Conservation (phyloP, 225 moss, liverwort and hornwort species). For the Takakia lepidozioides region DNA sequence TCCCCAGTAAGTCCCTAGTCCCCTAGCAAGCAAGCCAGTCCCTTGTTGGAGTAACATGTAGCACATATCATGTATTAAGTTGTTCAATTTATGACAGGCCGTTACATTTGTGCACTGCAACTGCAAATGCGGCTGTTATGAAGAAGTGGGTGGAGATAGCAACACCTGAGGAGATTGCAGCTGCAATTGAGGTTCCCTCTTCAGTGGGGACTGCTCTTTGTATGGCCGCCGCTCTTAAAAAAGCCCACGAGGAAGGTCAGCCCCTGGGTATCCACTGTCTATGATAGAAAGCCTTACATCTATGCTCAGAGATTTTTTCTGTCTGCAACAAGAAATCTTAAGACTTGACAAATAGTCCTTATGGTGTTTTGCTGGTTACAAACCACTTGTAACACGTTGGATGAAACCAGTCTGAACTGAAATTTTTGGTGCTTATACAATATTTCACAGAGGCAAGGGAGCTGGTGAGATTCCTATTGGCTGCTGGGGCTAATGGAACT, state of each 20-base stretch:
- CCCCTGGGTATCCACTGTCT: background rate
- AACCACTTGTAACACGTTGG: no score
- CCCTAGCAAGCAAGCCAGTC: no score
- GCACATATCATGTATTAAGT: no score
- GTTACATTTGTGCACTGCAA: slow-evolving; percentile 36
- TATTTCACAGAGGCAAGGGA: slow-evolving; percentile 36
- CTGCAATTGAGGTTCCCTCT: slow-evolving; percentile 33
- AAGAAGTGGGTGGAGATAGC: slow-evolving; percentile 34
- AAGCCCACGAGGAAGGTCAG: slow-evolving; percentile 37
- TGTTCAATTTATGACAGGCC: slow-evolving; percentile 14
- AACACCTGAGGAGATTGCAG: slow-evolving; percentile 21
- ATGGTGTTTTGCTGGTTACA: no score
- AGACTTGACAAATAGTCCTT: no score
- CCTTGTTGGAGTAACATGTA: no score
- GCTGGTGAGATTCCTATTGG: slow-evolving; percentile 30
- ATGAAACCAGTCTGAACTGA: no score
- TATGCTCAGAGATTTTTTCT: background rate
- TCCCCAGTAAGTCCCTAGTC: no score
- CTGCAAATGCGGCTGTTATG: slow-evolving; percentile 38
- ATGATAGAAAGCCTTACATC: background rate
- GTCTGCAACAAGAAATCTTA: no score
- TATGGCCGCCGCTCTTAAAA: slow-evolving; percentile 41
- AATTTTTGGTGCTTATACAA: no score
- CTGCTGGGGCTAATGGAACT: slow-evolving; percentile 33
- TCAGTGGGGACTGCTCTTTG: slow-evolving; percentile 38